A percentile compares a stretch with the other conserved stretches of the same genome.
phyloP scores from a whole-genome alignment of 805 yeast genomes.

The Barnettozyma salicaria region DNA sequence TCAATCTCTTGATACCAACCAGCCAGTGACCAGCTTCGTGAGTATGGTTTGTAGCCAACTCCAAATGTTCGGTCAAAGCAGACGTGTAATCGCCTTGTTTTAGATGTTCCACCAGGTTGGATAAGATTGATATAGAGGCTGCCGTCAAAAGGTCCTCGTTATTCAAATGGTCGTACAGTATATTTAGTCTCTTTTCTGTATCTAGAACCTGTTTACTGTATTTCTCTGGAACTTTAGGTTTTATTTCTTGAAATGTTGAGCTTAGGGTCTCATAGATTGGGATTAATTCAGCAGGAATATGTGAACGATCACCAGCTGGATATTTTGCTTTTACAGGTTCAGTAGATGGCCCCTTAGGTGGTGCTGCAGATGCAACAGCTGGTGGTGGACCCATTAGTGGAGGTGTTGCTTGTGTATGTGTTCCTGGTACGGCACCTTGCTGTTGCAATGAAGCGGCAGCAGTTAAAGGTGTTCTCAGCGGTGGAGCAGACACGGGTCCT shows the following conservation, averaged over 20 bases:
- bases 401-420: slow-evolving; percentile 1
- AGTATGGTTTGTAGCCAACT: slow-evolving; percentile 57
- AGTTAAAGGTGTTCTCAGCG: slow-evolving; percentile 23
- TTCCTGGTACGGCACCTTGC: slow-evolving; percentile 18
- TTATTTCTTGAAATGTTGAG: slow-evolving; percentile 50
- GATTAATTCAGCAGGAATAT: slow-evolving; percentile 51
- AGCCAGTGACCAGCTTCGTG: slow-evolving; percentile 88
- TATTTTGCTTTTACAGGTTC: slow-evolving; percentile 25
- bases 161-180: slow-evolving; percentile 73
- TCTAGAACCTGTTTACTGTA: slow-evolving; percentile 70
- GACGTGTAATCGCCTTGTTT: slow-evolving; percentile 45
- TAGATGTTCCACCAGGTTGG: slow-evolving; percentile 45
- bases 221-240: slow-evolving; percentile 70
- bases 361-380: slow-evolving; percentile 23
- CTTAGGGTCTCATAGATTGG: slow-evolving; percentile 56
- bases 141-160: slow-evolving; percentile 59
- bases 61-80: slow-evolving; percentile 52
- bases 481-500: slow-evolving; percentile 30
- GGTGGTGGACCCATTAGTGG: slow-evolving; percentile 17
- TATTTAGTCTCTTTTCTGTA: slow-evolving; percentile 73
- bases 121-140: slow-evolving; percentile 50
- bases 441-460: slow-evolving; percentile 14
- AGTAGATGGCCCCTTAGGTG: slow-evolving; percentile 15
- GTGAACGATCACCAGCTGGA: slow-evolving; percentile 65
- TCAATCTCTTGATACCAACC: slow-evolving; percentile 82